phyloP scores from a whole-genome alignment of 2,329 filamentous ascomycete genomes.

The Ophiostoma sp. region DNA sequence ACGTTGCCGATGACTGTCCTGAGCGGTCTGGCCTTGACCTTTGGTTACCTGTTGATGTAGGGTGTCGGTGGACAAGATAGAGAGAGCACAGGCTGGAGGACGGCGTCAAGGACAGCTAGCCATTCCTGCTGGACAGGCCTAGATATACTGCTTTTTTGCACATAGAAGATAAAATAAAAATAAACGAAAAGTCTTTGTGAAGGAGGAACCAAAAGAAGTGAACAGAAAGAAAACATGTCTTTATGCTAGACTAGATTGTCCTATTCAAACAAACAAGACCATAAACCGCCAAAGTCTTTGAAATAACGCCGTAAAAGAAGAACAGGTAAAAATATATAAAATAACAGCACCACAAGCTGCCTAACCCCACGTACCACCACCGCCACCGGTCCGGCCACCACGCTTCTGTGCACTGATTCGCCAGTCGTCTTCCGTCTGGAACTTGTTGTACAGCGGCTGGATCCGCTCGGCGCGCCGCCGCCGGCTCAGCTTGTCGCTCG shows the following conservation, averaged over 20 bases:
- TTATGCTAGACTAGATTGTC: background rate
- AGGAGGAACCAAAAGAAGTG: background rate
- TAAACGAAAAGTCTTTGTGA: background rate
- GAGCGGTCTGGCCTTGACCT: background rate
- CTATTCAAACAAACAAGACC: background rate
- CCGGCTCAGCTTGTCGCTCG: slow-evolving; percentile 83
- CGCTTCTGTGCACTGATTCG: slow-evolving; percentile 83
- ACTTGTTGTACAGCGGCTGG: slow-evolving; percentile 91
- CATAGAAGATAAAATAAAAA: background rate
- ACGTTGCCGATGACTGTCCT: background rate
- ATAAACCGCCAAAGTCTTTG: background rate
- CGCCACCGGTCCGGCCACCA: slow-evolving; percentile 77
- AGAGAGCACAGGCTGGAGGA: background rate
- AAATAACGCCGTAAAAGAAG: background rate
- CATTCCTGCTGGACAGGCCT: slow-evolving; percentile 1
- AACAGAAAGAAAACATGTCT: background rate
- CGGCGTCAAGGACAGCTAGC: background rate
- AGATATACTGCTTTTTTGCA: background rate
- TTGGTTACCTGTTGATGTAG: slow-evolving; percentile 9
- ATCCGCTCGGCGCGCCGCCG: slow-evolving; percentile 92
- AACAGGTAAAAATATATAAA: background rate
- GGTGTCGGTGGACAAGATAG: background rate
- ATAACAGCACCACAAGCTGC: background rate
- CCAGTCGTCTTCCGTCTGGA: slow-evolving; percentile 92
- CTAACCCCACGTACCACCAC: slow-evolving; percentile 89